Evolutionary conservation across 2,329 filamentous ascomycete genomes (phyloP).

Genomic region (Gnomoniopsis smithogilvyi): DNA sequence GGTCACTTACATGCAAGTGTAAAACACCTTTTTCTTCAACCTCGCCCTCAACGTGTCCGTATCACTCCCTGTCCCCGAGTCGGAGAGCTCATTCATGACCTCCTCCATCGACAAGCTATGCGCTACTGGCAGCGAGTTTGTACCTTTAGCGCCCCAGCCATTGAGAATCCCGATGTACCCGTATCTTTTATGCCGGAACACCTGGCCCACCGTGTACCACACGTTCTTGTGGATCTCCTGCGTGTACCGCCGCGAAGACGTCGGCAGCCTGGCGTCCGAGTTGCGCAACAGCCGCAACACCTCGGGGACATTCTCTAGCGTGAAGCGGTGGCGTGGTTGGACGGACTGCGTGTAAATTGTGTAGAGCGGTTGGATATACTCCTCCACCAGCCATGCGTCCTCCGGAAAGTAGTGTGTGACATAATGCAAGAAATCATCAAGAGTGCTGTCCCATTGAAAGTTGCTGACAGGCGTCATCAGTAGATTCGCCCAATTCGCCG

Average conservation of each 20-base stretch:
- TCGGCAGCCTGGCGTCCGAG: slow-evolving; percentile 40
- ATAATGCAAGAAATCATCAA: slow-evolving; percentile 63
- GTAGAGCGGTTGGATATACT: slow-evolving; percentile 64
- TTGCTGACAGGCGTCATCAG: slow-evolving; percentile 48
- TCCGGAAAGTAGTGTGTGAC: slow-evolving; percentile 65
- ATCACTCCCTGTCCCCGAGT: slow-evolving; percentile 59
- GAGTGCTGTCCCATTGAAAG: slow-evolving; percentile 55
- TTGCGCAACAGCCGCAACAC: slow-evolving; percentile 39
- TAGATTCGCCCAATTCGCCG: slow-evolving; percentile 68
- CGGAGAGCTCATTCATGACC: slow-evolving; percentile 42
- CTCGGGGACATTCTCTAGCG: slow-evolving; percentile 33
- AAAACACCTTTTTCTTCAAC: slow-evolving; percentile 69
- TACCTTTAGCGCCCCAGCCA: slow-evolving; percentile 66
- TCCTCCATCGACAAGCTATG: slow-evolving; percentile 22
- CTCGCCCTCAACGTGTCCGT: slow-evolving; percentile 41
- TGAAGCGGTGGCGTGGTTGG: slow-evolving; percentile 26
- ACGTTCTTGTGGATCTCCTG: slow-evolving; percentile 39
- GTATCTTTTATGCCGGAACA: slow-evolving; percentile 81
- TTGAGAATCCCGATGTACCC: slow-evolving; percentile 77
- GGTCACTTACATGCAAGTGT: slow-evolving; percentile 76
- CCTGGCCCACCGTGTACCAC: slow-evolving; percentile 71
- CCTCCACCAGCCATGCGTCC: slow-evolving; percentile 69
- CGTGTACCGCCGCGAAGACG: slow-evolving; percentile 30
- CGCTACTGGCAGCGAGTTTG: slow-evolving; percentile 24
- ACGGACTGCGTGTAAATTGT: slow-evolving; percentile 35